phyloP scores from a whole-genome alignment of 495 filamentous ascomycete genomes.

The Pseudevernia furfuracea region DNA sequence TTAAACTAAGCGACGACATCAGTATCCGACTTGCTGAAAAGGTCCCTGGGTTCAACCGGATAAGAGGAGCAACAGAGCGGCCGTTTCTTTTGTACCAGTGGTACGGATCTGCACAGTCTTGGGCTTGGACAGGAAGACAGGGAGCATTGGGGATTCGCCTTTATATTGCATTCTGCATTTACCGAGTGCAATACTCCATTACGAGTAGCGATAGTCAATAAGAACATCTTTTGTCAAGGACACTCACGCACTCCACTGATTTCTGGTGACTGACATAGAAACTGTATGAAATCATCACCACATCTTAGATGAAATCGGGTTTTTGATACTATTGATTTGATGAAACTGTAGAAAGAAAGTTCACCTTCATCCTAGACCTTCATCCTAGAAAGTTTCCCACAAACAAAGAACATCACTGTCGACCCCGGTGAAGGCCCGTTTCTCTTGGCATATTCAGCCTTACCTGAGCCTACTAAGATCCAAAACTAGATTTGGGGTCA shows the following conservation, averaged over 20 bases:
- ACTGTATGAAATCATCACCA: background rate
- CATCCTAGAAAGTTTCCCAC: background rate
- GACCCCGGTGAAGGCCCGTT: background rate
- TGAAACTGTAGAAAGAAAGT: background rate
- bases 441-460: conserved; percentile 12
- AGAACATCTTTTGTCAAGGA: background rate
- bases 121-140: background rate
- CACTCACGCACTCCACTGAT: background rate
- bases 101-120: background rate
- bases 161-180: conserved; percentile 2
- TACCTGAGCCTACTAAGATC: conserved; percentile 9
- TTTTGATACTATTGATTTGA: background rate
- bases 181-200: background rate
- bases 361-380: too few species aligned
- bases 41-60: background rate
- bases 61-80: conserved; percentile 2
- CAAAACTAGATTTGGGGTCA: conserved; percentile 1
- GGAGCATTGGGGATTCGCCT: conserved; percentile 7
- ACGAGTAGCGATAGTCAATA: background rate
- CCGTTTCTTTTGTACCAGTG: conserved; percentile 4
- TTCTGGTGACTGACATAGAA: background rate
- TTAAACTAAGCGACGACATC: conserved; percentile 15
- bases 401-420: background rate
- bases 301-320: background rate
- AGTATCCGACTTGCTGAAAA: background rate